Evolutionary conservation across 2,329 filamentous ascomycete species (phyloP), one percentile per base, ranked within the genome.

Genomic region (Penicillium sp.): DNA sequence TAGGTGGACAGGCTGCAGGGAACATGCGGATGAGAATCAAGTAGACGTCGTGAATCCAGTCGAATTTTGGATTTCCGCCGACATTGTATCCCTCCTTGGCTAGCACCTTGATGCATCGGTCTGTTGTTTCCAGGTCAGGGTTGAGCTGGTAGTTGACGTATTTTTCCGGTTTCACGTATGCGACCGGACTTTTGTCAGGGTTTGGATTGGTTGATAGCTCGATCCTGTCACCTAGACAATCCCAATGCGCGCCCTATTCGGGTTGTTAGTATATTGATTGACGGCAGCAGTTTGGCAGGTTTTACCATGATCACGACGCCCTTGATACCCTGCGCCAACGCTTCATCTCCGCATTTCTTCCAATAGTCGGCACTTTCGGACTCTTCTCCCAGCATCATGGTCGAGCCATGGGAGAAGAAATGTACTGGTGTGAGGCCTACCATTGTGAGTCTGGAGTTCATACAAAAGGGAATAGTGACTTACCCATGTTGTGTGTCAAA

Each of bases 11-110:
- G n/a, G 75, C 77, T 2, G 66, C 60, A 0, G 86, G 86, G 60
- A 89, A 89, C 86, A 89, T 89, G 51, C 85, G 79, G 66, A 89
- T 86, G 8, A 89, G 75, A 54, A 89, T 82, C 3, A 89, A 79
- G 65, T 85, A 89, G 0, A 84, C 87, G 69, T 89, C 87, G 74
- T 89, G 86, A 67, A 89, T 89, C 86, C 86, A 89, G 65, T 89
- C 83, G 60, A 89, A 89, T 0, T 66, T 76, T 0, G 77, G 63
- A 65, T 88, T 85, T 1, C 69, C 73, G 4, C 70, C 66, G 1
- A 79, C 83, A 31, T 82, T 75, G 70, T 88, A 82, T 8, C 85
- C 85, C 1, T 78, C 76, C 2, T 68, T 65, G 4, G 70, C 60
- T 2, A 89, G 76, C 49, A 84, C 72, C 0, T 70, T 61, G 44